Base-by-base conservation (phyloP, 805 yeast genomes). In the Candida sphagnicola region DNA sequence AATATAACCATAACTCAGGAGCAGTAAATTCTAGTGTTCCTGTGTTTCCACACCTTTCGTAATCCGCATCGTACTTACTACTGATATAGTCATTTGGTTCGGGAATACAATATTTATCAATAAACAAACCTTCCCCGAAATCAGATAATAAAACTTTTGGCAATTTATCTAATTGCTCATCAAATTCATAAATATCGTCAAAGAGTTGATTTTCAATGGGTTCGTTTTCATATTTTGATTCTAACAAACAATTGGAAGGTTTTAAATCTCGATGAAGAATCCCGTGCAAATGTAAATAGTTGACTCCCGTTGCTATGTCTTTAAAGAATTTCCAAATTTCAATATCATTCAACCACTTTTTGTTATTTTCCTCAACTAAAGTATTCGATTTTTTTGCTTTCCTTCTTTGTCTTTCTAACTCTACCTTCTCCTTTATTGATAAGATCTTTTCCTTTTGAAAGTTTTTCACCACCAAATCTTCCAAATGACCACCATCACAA, bases 1-100 rank as follows among this genome's bases (percentile, higher is more conserved):
- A 46, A 30, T 45, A 53, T 2, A 67, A 54, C 49, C 87, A 70
- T 8, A 85, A 67, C 49, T 88, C 95, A 0, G 96, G 96, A 0
- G 96, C 95, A 15, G 88, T 80, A 50, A 80, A 89, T 51, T 88
- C 96, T 5, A 88, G 52, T 0, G 96, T 89, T 0, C 96, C 96
- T 0, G 96, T 89, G 31, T 80, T 76, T 0, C 96, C 96, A 4
- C 89, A 80, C 1, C 90, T 80, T 8, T 71, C 69, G 24, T 33
- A 33, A 13, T 33, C 35, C 4, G 35, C 21, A 16, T 8, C 23
- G 34, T 89, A 65, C 30, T 28, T 24, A 6, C 39, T 41, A n/a
- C 34, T 38, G 25, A 28, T 34, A 24, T 41, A 13, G 18, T 38
- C 37, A 5, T 39, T 30, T 28, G 39, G 33, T 10, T 39, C 45